These are phyloP conservation scores for Sonneratia alba DNA, from an alignment of 345 rosid genomes.

Conservation along the genomic window DNA sequence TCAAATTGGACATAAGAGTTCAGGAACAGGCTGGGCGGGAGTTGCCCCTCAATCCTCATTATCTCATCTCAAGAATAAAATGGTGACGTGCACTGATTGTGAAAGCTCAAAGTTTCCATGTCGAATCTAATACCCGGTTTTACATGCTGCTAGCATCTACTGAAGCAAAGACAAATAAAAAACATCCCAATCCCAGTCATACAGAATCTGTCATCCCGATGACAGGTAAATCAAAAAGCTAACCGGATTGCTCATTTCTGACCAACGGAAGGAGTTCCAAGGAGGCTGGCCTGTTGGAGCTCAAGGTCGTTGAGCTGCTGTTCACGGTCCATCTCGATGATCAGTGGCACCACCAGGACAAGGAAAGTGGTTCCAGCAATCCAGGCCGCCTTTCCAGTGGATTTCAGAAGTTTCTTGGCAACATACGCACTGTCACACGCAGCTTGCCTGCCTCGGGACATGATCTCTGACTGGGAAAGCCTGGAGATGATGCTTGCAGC, in stretches of 20 bases:
- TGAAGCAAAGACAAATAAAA: not conserved
- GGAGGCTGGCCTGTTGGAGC: slow-evolving; percentile 59
- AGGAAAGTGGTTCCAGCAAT: slow-evolving; percentile 66
- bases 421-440: slow-evolving; percentile 46
- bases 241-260: slow-evolving; percentile 8
- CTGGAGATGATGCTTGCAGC: slow-evolving; percentile 28
- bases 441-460: slow-evolving; percentile 43
- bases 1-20: not conserved
- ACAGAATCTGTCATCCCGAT: not conserved
- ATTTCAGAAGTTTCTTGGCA: slow-evolving; percentile 61
- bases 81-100: not conserved
- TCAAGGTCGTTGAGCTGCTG: slow-evolving; percentile 56
- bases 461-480: slow-evolving; percentile 32
- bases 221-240: not conserved
- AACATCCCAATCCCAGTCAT: not conserved
- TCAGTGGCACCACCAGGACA: slow-evolving; percentile 55
- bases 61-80: not conserved
- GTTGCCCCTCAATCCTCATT: not conserved
- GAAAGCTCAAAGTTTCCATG: not conserved
- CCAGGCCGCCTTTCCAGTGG: slow-evolving; percentile 91
- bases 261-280: slow-evolving; percentile 39
- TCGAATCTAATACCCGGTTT: not conserved
- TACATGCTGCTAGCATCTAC: not conserved
- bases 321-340: slow-evolving; percentile 62
- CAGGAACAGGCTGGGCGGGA: not conserved